A percentile compares a stretch with the other conserved stretches of the same genome.
Conservation (phyloP, 208 protist species). For the Acanthamoeba royreba region DNA sequence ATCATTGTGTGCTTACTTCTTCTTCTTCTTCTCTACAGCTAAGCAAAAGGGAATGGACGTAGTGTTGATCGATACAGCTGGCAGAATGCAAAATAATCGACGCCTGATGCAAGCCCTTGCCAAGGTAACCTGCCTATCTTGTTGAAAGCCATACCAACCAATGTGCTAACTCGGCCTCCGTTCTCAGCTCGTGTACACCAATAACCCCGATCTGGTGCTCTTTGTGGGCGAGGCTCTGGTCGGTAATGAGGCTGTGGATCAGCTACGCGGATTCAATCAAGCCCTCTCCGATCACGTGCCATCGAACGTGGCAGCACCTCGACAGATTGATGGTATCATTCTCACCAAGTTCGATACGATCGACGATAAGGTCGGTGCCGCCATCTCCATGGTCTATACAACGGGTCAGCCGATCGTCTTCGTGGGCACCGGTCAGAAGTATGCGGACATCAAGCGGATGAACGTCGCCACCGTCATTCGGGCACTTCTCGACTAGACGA, state of each 20-base stretch:
- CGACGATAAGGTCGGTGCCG: conserved; percentile 99
- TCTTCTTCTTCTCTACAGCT: conserved; percentile 32
- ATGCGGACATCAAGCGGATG: conserved; percentile 34
- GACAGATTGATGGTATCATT: conserved; percentile 98
- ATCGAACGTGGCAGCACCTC: conserved; percentile 72
- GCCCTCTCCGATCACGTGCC: conserved; percentile 90
- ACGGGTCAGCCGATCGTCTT: conserved; percentile 99
- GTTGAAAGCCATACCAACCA: neutral
- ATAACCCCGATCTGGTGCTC: conserved; percentile 95
- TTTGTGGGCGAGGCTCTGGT: conserved; percentile 99
- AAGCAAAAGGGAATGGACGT: conserved; percentile 88
- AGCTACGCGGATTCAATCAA: conserved; percentile 97
- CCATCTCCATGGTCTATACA: conserved; percentile 98
- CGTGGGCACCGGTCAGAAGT: conserved; percentile 93
- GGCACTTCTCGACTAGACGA: neutral
- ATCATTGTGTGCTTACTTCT: neutral
- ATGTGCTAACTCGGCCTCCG: neutral
- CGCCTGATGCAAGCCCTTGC: conserved; percentile 97
- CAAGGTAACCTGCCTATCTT: conserved; percentile 76
- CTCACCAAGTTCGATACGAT: conserved; percentile 99
- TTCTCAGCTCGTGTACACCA: conserved; percentile 91
- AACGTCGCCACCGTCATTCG: conserved; percentile 39
- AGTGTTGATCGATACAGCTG: conserved; percentile 99
- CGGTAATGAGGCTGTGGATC: conserved; percentile 99
- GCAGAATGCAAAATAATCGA: conserved; percentile 99